Conservation (phyloP, 208 protist genomes). For the Hexamita inflata region DNA sequence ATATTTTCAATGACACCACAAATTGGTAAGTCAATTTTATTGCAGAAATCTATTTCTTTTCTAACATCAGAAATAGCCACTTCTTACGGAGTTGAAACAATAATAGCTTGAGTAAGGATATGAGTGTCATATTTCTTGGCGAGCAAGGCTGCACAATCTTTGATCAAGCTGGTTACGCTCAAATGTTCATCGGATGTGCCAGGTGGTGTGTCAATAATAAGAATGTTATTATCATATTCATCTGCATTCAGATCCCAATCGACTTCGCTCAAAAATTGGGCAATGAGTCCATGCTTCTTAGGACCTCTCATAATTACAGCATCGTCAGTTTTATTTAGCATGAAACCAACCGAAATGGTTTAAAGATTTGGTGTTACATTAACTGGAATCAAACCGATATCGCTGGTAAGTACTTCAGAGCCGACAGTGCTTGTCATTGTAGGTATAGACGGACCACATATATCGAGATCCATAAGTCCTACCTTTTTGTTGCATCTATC, state of each 20-base stretch:
- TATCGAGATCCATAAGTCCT: constrained; percentile 95
- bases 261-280: constrained; percentile 17
- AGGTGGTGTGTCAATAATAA: constrained; percentile 97
- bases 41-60: constrained; percentile 93
- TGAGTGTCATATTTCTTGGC: background rate
- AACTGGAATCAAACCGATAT: constrained; percentile 21
- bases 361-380: constrained; percentile 6
- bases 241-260: background rate
- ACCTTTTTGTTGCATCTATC: constrained; percentile 49
- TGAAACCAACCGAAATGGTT: constrained; percentile 41
- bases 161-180: constrained; percentile 15
- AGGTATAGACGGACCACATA: constrained; percentile 88
- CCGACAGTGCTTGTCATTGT: constrained; percentile 80
- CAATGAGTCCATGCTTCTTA: constrained; percentile 31
- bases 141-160: background rate
- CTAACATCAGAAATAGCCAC: constrained; percentile 89
- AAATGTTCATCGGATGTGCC: constrained; percentile 82
- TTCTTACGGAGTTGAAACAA: constrained; percentile 43
- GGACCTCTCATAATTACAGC: constrained; percentile 46
- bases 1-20: constrained; percentile 99
- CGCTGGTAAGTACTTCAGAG: constrained; percentile 3
- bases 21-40: constrained; percentile 73
- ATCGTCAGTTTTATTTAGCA: constrained; percentile 20
- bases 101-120: constrained; percentile 3
- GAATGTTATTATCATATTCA: constrained; percentile 69